These are phyloP conservation scores for Xylaria intraflava DNA, from an alignment of 495 filamentous ascomycete species.

Conservation along the genomic window DNA sequence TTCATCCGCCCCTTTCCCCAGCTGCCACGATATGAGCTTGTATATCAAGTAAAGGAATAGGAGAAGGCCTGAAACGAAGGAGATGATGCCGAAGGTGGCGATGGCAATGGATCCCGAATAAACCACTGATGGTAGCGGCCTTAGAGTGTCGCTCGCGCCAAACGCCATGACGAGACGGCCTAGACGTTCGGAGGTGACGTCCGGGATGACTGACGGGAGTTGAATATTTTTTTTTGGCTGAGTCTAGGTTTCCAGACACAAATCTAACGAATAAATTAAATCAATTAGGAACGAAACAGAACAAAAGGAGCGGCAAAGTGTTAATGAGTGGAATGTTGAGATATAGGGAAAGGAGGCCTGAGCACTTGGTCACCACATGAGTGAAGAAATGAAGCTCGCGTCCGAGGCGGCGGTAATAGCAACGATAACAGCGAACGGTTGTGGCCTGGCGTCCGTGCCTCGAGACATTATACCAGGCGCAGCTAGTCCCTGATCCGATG, in stretches of 20 bases:
- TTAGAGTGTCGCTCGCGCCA: slow-evolving; percentile 20
- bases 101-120: slow-evolving; percentile 49
- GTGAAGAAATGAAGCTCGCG: neutral
- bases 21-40: slow-evolving; percentile 51
- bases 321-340: neutral
- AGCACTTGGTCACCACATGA: neutral
- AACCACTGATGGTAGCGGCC: slow-evolving; percentile 46
- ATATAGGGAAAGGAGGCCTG: neutral
- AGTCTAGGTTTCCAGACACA: neutral
- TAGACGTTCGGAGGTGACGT: neutral
- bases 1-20: slow-evolving; percentile 1
- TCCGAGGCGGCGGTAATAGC: neutral
- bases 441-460: neutral
- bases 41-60: slow-evolving; percentile 53
- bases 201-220: neutral
- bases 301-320: neutral
- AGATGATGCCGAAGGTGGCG: slow-evolving; percentile 52
- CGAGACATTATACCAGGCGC: neutral
- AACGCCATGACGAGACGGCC: neutral
- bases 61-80: slow-evolving; percentile 47
- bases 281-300: neutral
- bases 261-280: neutral
- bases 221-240: neutral
- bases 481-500: neutral
- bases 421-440: neutral